Evolutionary conservation across 2,329 filamentous ascomycete genomes (phyloP).

Genomic region (Colletotrichum sp.): DNA sequence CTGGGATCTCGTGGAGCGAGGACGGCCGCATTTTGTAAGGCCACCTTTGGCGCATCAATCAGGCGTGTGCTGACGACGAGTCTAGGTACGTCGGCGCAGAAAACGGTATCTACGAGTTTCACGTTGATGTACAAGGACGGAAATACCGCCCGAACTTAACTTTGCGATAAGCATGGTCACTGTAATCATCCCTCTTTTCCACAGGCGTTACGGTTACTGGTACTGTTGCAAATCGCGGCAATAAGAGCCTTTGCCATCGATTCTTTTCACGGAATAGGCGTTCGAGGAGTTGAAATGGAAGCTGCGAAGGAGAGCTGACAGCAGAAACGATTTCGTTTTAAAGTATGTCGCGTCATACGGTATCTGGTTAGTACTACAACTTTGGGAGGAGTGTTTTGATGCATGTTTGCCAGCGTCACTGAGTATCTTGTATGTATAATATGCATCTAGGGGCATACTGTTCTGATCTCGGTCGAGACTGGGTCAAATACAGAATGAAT

Average conservation of each 20-base stretch:
- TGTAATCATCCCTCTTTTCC: not conserved
- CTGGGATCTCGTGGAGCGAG: conserved; percentile 66
- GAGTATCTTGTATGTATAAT: not conserved
- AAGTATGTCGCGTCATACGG: not conserved
- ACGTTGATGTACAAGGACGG: conserved; percentile 66
- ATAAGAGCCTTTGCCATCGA: not conserved
- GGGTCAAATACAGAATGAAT: conserved; percentile 9
- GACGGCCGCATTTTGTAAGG: conserved; percentile 65
- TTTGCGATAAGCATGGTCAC: conserved; percentile 45
- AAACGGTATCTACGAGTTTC: conserved; percentile 78
- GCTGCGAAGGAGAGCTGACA: not conserved
- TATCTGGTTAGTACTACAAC: not conserved
- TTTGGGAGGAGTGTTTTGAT: not conserved
- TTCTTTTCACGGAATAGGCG: not conserved
- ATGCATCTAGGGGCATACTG: not conserved
- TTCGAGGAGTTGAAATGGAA: not conserved
- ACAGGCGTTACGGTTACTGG: not conserved
- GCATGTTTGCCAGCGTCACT: not conserved
- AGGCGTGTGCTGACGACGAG: conserved; percentile 24
- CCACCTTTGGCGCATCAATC: not conserved
- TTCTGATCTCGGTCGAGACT: not conserved
- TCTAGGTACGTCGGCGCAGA: conserved; percentile 67
- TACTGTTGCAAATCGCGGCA: not conserved
- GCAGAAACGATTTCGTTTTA: not conserved
- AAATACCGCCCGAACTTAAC: conserved; percentile 63